Evolutionary conservation across 1,139 yeast genomes (phyloP).

Genomic region (Entelexis paramagnoliae): DNA sequence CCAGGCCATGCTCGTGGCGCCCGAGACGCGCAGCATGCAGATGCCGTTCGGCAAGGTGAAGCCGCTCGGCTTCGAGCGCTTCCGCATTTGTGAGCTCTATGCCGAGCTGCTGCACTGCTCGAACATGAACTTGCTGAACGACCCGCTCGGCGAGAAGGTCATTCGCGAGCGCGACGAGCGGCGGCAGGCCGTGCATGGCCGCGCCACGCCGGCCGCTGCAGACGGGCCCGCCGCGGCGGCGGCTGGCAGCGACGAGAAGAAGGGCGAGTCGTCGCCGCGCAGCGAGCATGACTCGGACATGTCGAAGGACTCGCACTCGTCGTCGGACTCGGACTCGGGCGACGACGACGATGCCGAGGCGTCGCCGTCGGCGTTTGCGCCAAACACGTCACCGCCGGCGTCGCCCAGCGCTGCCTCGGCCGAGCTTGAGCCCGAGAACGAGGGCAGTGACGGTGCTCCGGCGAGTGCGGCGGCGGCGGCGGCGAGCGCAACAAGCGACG

Average conservation of each 20-base stretch:
- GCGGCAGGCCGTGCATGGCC: slow-evolving; percentile 31
- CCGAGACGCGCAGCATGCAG: slow-evolving; percentile 36
- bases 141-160: slow-evolving; percentile 67
- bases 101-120: slow-evolving; percentile 95
- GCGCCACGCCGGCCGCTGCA: neutral
- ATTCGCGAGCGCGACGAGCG: slow-evolving; percentile 69
- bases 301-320: neutral
- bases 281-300: neutral
- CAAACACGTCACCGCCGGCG: neutral
- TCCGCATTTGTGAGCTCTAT: slow-evolving; percentile 85
- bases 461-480: too few species aligned
- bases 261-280: neutral
- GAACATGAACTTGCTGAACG: slow-evolving; percentile 88
- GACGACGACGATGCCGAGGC: neutral
- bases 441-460: neutral
- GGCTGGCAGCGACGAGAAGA: neutral
- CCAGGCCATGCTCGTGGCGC: slow-evolving; percentile 42
- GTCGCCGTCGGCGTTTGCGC: slow-evolving; percentile 3
- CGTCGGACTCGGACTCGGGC: neutral
- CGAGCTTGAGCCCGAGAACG: too few species aligned
- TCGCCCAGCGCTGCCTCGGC: neutral
- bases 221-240: neutral
- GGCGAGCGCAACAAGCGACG: too few species aligned
- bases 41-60: slow-evolving; percentile 70
- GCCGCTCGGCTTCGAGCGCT: slow-evolving; percentile 91